phyloP scores from a whole-genome alignment of 768 basidiomycete species.

The Vararia minispora region DNA sequence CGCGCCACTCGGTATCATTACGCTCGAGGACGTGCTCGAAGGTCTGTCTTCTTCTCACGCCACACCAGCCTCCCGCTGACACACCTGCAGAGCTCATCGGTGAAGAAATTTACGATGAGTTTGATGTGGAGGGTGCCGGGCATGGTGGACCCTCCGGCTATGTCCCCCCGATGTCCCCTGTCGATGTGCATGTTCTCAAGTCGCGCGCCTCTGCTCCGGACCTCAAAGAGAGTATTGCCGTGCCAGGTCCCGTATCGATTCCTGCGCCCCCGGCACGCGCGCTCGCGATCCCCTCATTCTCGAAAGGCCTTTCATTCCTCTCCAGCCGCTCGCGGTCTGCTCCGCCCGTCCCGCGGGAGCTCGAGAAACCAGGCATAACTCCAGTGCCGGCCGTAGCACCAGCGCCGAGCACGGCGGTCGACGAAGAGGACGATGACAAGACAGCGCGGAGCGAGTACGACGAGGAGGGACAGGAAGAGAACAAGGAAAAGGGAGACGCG shows the following conservation, averaged over 20 bases:
- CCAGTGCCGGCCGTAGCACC: neutral
- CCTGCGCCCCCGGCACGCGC: conserved; percentile 5
- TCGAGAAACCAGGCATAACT: conserved; percentile 9
- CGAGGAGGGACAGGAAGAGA: too few species aligned
- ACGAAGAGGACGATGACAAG: conserved; percentile 1
- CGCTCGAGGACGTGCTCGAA: conserved; percentile 88
- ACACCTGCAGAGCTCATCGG: conserved; percentile 64
- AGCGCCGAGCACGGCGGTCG: conserved; percentile 3
- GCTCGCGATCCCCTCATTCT: conserved; percentile 7
- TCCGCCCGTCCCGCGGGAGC: conserved; percentile 8
- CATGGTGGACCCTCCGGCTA: conserved; percentile 18
- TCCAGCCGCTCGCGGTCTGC: conserved; percentile 12
- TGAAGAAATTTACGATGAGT: conserved; percentile 89
- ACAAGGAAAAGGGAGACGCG: too few species aligned
- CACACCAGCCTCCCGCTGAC: neutral
- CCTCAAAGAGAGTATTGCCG: neutral
- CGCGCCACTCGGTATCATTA: conserved; percentile 85
- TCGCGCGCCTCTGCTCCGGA: conserved; percentile 13
- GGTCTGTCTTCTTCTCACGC: conserved; percentile 28
- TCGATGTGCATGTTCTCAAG: conserved; percentile 10
- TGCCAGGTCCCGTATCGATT: neutral
- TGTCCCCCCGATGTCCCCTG: conserved; percentile 14
- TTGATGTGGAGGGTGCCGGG: conserved; percentile 55
- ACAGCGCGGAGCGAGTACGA: too few species aligned
- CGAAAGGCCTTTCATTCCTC: conserved; percentile 14